Evolutionary conservation across 176 grass and related monocot species (phyloP).

Genomic region (Thinopyrum elongatum): DNA sequence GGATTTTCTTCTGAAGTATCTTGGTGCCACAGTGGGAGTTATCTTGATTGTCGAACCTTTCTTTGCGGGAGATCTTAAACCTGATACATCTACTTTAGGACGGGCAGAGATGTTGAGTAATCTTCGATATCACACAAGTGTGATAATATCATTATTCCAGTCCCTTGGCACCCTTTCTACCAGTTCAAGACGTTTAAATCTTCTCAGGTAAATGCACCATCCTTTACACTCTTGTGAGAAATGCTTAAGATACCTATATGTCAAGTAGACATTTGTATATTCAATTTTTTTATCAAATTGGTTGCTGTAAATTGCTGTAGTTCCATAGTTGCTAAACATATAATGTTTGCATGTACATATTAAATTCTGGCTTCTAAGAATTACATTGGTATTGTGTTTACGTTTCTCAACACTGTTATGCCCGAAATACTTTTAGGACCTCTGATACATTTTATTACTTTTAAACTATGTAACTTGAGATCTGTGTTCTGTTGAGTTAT

Average conservation of each 20-base stretch:
- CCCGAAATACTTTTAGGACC: no score
- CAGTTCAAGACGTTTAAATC: slow-evolving; percentile 84
- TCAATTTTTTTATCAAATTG: background rate
- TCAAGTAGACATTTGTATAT: slow-evolving; percentile 12
- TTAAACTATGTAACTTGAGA: slow-evolving; percentile 1
- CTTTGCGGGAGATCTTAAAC: slow-evolving; percentile 83
- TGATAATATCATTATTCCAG: slow-evolving; percentile 98
- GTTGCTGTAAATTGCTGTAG: background rate
- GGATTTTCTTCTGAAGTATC: slow-evolving; percentile 99
- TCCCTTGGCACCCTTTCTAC: slow-evolving; percentile 90
- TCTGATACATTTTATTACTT: no score
- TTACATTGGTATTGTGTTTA: slow-evolving; percentile 4
- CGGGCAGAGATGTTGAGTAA: slow-evolving; percentile 99
- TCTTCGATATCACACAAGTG: slow-evolving; percentile 93
- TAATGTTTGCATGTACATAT: slow-evolving; percentile 3
- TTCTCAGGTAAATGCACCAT: slow-evolving; percentile 68
- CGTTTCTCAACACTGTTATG: background rate
- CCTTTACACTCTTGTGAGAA: background rate
- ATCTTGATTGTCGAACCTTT: slow-evolving; percentile 96
- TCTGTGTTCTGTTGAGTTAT: background rate
- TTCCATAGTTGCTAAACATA: background rate
- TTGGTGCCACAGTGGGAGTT: slow-evolving; percentile 92
- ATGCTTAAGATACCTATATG: background rate
- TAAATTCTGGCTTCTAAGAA: background rate
- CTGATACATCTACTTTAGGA: slow-evolving; percentile 86